Evolutionary conservation across 2,329 filamentous ascomycete species (phyloP), one percentile per base, ranked within the genome.

Genomic region (Phoma sp.): DNA sequence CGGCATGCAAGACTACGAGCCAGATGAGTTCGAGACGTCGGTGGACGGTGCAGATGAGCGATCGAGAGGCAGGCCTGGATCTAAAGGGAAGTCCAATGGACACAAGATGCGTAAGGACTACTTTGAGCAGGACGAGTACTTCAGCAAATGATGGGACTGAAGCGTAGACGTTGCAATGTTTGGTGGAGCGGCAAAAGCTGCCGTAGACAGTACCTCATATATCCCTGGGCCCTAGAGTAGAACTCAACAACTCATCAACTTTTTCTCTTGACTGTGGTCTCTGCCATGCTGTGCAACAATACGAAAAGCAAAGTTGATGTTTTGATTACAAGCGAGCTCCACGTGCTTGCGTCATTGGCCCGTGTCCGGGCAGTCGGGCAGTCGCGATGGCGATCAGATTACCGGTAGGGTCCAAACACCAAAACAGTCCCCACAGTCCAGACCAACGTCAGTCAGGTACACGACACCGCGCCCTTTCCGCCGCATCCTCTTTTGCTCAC

Each of bases 21-120:
- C 82, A 52, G 86, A 88, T 69, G 87, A 89, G 75, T 83, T 88
- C 65, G 83, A 86, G 69, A 81, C 85, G 21, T 80, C 81, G 64
- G 71, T 82, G 22, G 83, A 86, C 69, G 77, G 71, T 25, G 35
- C 61, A 32, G 56, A 62, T 13, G 65, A 66, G 35, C 40, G 48
- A 15, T 27, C 47, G 17, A 51, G 46, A 27, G 46, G 52, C 8
- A 46, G 52, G 10, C 32, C 32, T n/a, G 55, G 59, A 2, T 43
- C 50, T 8, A 62, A 67, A 7, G 57, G 50, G 25, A 58, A 63
- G 29, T 60, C 64, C 9, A 73, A 70, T 35, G 66, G 66, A 9
- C 62, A 57, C 17, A 61, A 62, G 12, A 66, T 68, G 15, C 50
- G 62, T 13, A 52, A 51, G 13, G 62, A 67, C 31, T 73, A 74